phyloP scores from a whole-genome alignment of 805 yeast genomes.

The Candida ascalaphidarum region DNA sequence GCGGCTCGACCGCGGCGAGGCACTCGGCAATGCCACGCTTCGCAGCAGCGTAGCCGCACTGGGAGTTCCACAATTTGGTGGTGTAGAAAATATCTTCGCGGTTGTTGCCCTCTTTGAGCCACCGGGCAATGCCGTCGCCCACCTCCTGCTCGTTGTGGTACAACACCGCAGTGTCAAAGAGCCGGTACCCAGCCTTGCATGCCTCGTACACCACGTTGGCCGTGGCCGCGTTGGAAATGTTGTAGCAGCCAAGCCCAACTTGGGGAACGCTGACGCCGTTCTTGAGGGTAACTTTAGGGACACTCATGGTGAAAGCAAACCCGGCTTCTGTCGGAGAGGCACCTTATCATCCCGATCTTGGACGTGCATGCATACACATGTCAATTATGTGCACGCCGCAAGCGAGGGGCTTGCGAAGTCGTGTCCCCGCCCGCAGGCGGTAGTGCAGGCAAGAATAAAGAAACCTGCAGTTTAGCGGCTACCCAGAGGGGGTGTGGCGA shows the following conservation, averaged over 20 bases:
- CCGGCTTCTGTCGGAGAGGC: too few species aligned
- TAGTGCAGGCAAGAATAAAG: too few species aligned
- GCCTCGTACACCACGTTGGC: constrained; percentile 45
- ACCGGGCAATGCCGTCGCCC: constrained; percentile 49
- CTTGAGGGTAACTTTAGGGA: too few species aligned
- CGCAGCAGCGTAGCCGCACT: constrained; percentile 2
- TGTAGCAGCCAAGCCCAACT: constrained; percentile 45
- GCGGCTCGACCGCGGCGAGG: constrained; percentile 4
- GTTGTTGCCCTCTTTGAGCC: constrained; percentile 23
- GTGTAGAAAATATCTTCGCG: constrained; percentile 37
- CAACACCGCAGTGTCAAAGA: constrained; percentile 67
- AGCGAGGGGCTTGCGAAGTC: too few species aligned
- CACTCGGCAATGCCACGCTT: neutral
- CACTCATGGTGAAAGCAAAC: too few species aligned
- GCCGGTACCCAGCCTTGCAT: constrained; percentile 56
- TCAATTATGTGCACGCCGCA: too few species aligned
- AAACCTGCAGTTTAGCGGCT: too few species aligned
- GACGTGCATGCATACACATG: too few species aligned
- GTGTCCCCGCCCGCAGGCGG: too few species aligned
- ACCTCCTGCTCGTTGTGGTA: constrained; percentile 63
- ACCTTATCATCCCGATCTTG: too few species aligned
- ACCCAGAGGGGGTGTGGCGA: too few species aligned
- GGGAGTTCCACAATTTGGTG: constrained; percentile 61
- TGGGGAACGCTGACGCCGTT: constrained; percentile 34
- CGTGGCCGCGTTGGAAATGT: constrained; percentile 24